phyloP scores from a whole-genome alignment of 139 green algal genomes.

The Coelastrella sp. region DNA sequence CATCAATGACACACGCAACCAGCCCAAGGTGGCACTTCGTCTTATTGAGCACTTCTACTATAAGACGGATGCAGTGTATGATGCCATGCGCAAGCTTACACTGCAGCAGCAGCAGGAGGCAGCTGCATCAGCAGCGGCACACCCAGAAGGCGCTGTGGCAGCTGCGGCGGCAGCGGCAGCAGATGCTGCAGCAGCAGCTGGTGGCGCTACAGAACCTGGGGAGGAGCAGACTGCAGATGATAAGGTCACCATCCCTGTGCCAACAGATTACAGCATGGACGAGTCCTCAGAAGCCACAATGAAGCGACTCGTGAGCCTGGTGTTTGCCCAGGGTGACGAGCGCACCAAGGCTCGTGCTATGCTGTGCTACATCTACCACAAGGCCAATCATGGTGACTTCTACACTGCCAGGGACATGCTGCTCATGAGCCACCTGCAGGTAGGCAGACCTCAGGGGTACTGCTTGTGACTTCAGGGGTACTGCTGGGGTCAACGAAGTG shows the following conservation, averaged over 20 bases:
- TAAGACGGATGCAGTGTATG: constrained; percentile 92
- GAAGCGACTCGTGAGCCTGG: constrained; percentile 69
- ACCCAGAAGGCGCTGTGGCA: constrained; percentile 24
- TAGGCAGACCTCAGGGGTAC: neutral
- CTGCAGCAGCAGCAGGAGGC: constrained; percentile 59
- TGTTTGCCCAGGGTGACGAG: constrained; percentile 96
- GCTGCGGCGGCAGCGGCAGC: constrained; percentile 50
- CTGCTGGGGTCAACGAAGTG: too few species aligned
- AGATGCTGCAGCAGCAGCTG: constrained; percentile 29
- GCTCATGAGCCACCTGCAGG: constrained; percentile 96
- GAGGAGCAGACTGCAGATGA: constrained; percentile 64
- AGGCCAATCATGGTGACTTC: constrained; percentile 92
- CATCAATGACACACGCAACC: constrained; percentile 52
- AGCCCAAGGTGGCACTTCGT: constrained; percentile 74
- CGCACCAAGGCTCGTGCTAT: constrained; percentile 97
- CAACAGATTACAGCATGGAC: constrained; percentile 79
- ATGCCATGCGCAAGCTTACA: constrained; percentile 84
- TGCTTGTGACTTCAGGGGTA: too few species aligned
- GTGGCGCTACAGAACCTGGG: constrained; percentile 59
- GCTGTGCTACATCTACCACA: constrained; percentile 96
- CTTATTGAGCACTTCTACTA: constrained; percentile 98
- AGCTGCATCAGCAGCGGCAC: constrained; percentile 25
- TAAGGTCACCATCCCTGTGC: constrained; percentile 72
- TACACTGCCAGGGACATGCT: constrained; percentile 93
- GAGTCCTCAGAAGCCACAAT: constrained; percentile 72